Evolutionary conservation across 1,139 yeast genomes (phyloP).

Genomic region (Geotrichum cucujoidarum): DNA sequence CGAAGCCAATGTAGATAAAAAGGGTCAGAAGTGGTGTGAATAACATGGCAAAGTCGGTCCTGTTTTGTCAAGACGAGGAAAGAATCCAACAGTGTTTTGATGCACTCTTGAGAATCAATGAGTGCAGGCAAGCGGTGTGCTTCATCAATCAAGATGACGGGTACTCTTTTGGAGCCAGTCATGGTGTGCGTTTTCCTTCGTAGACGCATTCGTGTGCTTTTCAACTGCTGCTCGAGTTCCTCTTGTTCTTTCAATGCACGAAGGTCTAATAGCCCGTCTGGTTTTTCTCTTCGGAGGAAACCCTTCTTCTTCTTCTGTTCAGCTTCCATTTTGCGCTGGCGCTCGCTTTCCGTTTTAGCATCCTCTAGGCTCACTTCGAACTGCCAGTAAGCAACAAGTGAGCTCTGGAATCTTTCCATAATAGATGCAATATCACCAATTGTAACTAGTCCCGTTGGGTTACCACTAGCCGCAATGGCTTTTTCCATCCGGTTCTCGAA

Average conservation of each 20-base stretch:
- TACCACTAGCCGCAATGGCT: conserved; percentile 12
- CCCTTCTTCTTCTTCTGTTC: conserved; percentile 5
- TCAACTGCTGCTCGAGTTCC: conserved; percentile 10
- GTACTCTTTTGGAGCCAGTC: conserved; percentile 18
- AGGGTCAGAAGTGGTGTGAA: conserved; percentile 25
- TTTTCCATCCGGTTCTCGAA: conserved; percentile 18
- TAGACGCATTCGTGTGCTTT: not conserved
- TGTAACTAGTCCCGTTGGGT: conserved; percentile 12
- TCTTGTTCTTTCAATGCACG: conserved; percentile 12
- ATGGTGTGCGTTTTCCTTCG: conserved; percentile 14
- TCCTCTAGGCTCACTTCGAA: conserved; percentile 20
- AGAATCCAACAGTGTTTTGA: conserved; percentile 22
- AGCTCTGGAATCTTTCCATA: conserved; percentile 22
- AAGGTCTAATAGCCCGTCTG: conserved; percentile 9
- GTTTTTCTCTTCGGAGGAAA: not conserved
- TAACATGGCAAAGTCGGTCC: conserved; percentile 24
- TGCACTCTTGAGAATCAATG: conserved; percentile 16
- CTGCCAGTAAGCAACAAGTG: conserved; percentile 23
- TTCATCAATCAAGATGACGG: conserved; percentile 23
- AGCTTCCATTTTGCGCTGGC: conserved; percentile 4
- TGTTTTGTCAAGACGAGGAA: conserved; percentile 24
- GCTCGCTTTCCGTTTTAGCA: conserved; percentile 12
- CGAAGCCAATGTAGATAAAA: conserved; percentile 24
- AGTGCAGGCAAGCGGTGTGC: conserved; percentile 23
- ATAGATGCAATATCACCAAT: conserved; percentile 21